These are phyloP conservation scores for Rhodotorula glutinis DNA, from an alignment of 1,284 basidiomycete genomes.

Conservation along the genomic window DNA sequence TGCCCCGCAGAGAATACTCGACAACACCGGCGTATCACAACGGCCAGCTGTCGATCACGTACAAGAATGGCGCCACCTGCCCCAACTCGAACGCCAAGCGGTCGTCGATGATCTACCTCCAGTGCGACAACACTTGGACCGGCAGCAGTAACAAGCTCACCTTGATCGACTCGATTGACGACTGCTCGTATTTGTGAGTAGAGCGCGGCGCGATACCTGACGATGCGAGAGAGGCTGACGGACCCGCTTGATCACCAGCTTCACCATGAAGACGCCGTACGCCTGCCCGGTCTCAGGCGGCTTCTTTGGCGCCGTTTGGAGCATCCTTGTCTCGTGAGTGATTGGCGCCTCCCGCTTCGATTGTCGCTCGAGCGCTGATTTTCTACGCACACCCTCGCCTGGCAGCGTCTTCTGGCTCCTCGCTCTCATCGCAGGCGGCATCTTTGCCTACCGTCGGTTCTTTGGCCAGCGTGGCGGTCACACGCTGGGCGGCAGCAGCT, in stretches of 20 bases:
- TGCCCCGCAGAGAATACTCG: slow-evolving; percentile 57
- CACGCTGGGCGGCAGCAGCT: slow-evolving; percentile 53
- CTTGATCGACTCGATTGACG: slow-evolving; percentile 39
- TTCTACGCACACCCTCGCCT: not conserved
- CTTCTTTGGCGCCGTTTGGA: slow-evolving; percentile 63
- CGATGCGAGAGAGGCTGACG: not conserved
- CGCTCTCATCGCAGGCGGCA: slow-evolving; percentile 59
- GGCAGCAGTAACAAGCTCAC: slow-evolving; percentile 59
- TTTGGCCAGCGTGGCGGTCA: slow-evolving; percentile 62
- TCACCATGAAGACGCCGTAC: slow-evolving; percentile 23
- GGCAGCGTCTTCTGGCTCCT: slow-evolving; percentile 58
- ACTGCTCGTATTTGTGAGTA: slow-evolving; percentile 31
- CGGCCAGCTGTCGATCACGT: slow-evolving; percentile 54
- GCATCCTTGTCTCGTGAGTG: slow-evolving; percentile 33
- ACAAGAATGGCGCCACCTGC: slow-evolving; percentile 63
- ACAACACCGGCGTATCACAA: slow-evolving; percentile 59
- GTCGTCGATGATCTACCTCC: slow-evolving; percentile 62
- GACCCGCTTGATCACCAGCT: not conserved
- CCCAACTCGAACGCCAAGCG: slow-evolving; percentile 54
- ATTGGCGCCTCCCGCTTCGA: not conserved
- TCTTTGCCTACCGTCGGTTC: slow-evolving; percentile 65
- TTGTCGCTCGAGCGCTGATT: not conserved
- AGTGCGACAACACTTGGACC: slow-evolving; percentile 66
- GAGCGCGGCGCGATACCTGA: too few relatives aligned
- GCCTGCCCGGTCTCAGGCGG: slow-evolving; percentile 45